These are phyloP conservation scores for Poronia punctata DNA, from an alignment of 495 filamentous ascomycete species.

Conservation along the genomic window DNA sequence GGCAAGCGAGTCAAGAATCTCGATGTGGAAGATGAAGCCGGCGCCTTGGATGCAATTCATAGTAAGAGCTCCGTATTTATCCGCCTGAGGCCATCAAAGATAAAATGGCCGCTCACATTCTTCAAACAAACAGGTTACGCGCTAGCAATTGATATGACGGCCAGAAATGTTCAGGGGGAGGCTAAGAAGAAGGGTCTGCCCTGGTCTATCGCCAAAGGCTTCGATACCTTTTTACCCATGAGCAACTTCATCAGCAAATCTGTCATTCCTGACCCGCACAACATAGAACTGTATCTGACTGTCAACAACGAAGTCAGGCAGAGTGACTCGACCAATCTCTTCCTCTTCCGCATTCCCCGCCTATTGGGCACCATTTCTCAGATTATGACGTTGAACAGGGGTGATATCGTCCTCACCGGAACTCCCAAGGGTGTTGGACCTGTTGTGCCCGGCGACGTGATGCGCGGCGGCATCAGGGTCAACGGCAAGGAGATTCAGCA, in stretches of 20 bases:
- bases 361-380: slow-evolving; percentile 82
- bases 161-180: slow-evolving; percentile 85
- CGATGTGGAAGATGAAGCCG: slow-evolving; percentile 54
- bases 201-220: slow-evolving; percentile 92
- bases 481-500: slow-evolving; percentile 79
- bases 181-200: slow-evolving; percentile 96
- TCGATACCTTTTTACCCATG: slow-evolving; percentile 92
- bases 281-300: slow-evolving; percentile 72
- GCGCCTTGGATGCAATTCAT: slow-evolving; percentile 55
- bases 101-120: no score
- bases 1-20: slow-evolving; percentile 72
- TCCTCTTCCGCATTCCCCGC: slow-evolving; percentile 86
- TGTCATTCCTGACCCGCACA: slow-evolving; percentile 76
- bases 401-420: slow-evolving; percentile 88
- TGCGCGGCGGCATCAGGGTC: slow-evolving; percentile 78
- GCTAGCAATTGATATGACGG: slow-evolving; percentile 88
- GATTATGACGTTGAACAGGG: slow-evolving; percentile 89
- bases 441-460: slow-evolving; percentile 79
- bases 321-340: slow-evolving; percentile 77
- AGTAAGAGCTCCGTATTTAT: slow-evolving; percentile 28
- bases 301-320: slow-evolving; percentile 72
- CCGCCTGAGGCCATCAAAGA: no score
- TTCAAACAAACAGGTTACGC: slow-evolving; percentile 70
- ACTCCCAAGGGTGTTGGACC: slow-evolving; percentile 94
- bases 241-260: slow-evolving; percentile 69